Base-by-base conservation (phyloP, 352 stramenopile species). In the Phytophthora colocasiae region DNA sequence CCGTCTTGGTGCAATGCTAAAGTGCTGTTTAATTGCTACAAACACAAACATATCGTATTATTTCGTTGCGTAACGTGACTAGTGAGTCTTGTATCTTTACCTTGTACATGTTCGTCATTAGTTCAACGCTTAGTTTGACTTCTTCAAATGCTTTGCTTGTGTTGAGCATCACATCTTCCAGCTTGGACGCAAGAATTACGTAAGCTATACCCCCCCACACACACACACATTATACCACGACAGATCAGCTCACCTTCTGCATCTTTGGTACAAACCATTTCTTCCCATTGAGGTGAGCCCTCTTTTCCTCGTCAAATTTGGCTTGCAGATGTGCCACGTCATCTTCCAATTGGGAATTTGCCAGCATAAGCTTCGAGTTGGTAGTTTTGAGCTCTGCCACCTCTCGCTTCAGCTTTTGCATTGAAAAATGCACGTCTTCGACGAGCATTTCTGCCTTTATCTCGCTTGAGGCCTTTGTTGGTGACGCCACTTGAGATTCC, bases 51-150 rank as follows among this genome's bases (percentile, higher is more conserved):
- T 22, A 14, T 5, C n/a, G 38, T 22, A 22, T 43, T 43, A 10
- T 43, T 8, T 43, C 4, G 14, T 46, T 24, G 14, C 11, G n/a
- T 15, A 17, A 19, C 12, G 12, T 12, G n/a, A 48, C 44, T 29
- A 44, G 6, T 11, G 31, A 34, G 7, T 34, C 31, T 9, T 34
- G 2, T 10, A 22, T 36, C 8, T 14, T 14, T 36, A 87, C 78
- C 64, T 95, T 95, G 80, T 95, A 95, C 85, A 95, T 93, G 57
- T 90, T 95, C 7, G 85, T 90, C 75, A 93, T 88, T 8, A 95
- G 68, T 34, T 93, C 87, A 11, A 95, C 87, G 59, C 89, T 95
- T 17, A 95, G 68, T 57, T 92, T 89, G 6, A 95, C 80, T 64
- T 87, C 83, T 24, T 92, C 81, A 27, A 93, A 85, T 9, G 87